A percentile compares a stretch with the other conserved stretches of the same genome.
Evolutionary conservation across 257 asterid genomes (phyloP).

Genomic region (Knoxia roxburghii): DNA sequence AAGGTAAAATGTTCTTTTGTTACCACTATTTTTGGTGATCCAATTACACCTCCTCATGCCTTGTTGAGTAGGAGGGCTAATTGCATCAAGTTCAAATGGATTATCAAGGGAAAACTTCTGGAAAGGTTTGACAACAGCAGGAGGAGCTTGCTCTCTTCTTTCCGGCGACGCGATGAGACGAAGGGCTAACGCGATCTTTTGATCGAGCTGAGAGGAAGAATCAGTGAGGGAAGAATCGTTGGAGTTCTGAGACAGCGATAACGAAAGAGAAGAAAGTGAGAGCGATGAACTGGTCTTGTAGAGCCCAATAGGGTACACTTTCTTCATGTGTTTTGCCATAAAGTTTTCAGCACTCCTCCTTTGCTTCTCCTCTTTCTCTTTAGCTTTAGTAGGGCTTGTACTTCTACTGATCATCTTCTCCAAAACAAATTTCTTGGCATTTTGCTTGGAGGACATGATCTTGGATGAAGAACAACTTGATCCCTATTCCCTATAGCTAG

Average conservation of each 20-base stretch:
- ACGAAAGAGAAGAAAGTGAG: conserved; percentile 64
- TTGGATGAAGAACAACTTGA: no score
- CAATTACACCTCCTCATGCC: conserved; percentile 70
- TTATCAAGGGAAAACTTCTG: conserved; percentile 23
- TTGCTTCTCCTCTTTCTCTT: conserved; percentile 43
- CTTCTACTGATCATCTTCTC: conserved; percentile 37
- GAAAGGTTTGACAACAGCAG: conserved; percentile 18
- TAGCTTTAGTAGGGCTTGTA: conserved; percentile 20
- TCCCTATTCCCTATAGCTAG: no score
- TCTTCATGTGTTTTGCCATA: conserved; percentile 51
- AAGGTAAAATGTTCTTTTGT: no score
- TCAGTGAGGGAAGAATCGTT: conserved; percentile 63
- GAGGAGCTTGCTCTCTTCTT: conserved; percentile 25
- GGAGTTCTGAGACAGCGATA: conserved; percentile 66
- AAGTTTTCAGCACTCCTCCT: conserved; percentile 27
- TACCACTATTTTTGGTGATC: conserved; percentile 80
- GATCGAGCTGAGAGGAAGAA: conserved; percentile 43
- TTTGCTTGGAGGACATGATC: conserved; percentile 49
- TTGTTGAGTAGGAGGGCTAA: conserved; percentile 33
- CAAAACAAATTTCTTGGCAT: conserved; percentile 29
- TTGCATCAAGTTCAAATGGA: neutral
- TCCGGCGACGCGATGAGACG: conserved; percentile 37
- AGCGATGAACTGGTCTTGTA: conserved; percentile 56
- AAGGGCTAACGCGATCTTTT: conserved; percentile 53
- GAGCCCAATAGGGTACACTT: conserved; percentile 64